These are phyloP conservation scores for Magnaporthales sp. DNA, from an alignment of 2,329 filamentous ascomycete species.

Conservation along the genomic window DNA sequence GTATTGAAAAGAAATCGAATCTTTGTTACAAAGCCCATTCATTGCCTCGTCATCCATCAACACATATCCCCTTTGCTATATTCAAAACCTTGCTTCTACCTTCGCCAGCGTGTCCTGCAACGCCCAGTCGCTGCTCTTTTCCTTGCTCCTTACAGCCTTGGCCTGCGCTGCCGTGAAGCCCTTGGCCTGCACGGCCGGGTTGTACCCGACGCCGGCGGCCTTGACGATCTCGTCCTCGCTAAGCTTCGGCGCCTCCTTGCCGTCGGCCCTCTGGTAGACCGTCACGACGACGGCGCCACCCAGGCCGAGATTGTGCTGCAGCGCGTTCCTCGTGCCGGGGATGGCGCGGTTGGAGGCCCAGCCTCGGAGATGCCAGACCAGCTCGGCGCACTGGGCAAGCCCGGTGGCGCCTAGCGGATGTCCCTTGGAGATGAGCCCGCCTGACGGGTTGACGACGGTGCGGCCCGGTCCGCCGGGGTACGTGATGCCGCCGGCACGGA, in stretches of 20 bases:
- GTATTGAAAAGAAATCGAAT: not conserved
- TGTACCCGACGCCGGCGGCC: constrained; percentile 70
- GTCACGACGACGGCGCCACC: constrained; percentile 87
- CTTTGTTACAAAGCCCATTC: not conserved
- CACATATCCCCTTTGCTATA: not conserved
- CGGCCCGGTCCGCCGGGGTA: constrained; percentile 56
- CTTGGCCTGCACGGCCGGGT: constrained; percentile 82
- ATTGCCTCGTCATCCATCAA: not conserved
- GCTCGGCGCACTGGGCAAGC: constrained; percentile 89
- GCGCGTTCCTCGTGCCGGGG: constrained; percentile 54
- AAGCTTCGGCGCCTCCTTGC: constrained; percentile 51
- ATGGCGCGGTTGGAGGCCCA: constrained; percentile 88
- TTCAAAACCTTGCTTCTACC: constrained; percentile 43
- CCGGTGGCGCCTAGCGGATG: constrained; percentile 91
- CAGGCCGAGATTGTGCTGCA: constrained; percentile 90
- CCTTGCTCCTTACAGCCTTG: constrained; percentile 60
- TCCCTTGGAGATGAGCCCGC: constrained; percentile 91
- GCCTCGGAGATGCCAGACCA: constrained; percentile 90
- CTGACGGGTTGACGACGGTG: constrained; percentile 85
- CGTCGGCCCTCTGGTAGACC: constrained; percentile 80
- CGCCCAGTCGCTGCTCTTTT: constrained; percentile 60
- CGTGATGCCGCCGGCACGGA: constrained; percentile 80
- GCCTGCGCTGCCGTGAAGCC: constrained; percentile 78
- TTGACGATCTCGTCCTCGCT: constrained; percentile 56
- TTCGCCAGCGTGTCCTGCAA: constrained; percentile 66